Base-by-base conservation (phyloP, 805 yeast genomes). In the Maudiozyma bulderi region DNA sequence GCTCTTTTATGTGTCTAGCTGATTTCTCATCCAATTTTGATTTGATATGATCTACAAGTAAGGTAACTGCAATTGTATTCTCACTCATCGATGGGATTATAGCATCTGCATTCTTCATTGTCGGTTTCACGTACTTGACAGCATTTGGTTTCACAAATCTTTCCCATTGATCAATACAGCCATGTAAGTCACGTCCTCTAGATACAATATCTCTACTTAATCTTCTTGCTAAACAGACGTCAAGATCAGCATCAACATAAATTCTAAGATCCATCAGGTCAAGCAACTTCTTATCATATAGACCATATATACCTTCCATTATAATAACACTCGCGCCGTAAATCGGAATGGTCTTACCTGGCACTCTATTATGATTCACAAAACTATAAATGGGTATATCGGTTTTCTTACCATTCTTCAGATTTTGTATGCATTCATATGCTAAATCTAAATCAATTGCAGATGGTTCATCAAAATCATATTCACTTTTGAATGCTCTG, bases 321-420 rank as follows among this genome's bases (percentile, higher is more conserved):
- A 93, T 84, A 47, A 93, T 85, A 20, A 93, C 95, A 62, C 89
- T 89, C 13, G 97, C 96, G 1, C 97, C 98, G 60, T 89, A 90
- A 15, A 93, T 80, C 3, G 90, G 81, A 45, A 82, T 71, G n/a
- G 74, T 73, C 59, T 83, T 80, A 40, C 73, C 77, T 1, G 91
- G 80, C 8, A 80, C 77, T 56, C 82, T 65, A 44, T 70, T 69
- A 62, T 85, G 95, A 43, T 72, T 61, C 53, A 72, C 66, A 70
- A 87, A 83, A 50, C 97, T 74, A 67, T 82, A 75, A 40, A 80
- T 75, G 28, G 96, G 82, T 57, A 93, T 76, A 47, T 77, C 74
- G 1, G 84, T 77, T 57, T 72, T 75, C 51, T 72, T 73, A 6
- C 98, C 98, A 26, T 74, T 76, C 61, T 86, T 86, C 62, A 93